Base-by-base conservation (phyloP, 768 basidiomycete genomes). In the Grammothele lineata region DNA sequence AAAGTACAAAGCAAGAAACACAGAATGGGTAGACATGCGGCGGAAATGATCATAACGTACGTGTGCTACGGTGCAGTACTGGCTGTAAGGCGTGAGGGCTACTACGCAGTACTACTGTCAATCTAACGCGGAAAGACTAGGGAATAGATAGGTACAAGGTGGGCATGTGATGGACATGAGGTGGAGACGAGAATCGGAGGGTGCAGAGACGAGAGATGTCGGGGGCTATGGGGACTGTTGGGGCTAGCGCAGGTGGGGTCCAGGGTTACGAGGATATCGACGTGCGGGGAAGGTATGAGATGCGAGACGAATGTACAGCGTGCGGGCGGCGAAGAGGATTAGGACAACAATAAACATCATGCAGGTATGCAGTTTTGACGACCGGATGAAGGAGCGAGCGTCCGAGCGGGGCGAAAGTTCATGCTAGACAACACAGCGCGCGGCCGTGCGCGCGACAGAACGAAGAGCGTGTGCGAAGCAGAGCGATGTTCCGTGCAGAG, bases 271-370 rank as follows among this genome's bases (percentile, higher is more conserved):
- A 30, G 8, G 14, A 30, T 7, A 14, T 30, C 8, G 8, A 30
- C 7, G 14, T 7, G 14, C 27, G 27, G 27, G 27, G 27, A 14
- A 30, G 27, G n/a, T n/a, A n/a, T 30, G 27, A 30, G 27, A 7
- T 30, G 27, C 32, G 30, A 19, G 33, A 15, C 23, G 43, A 35
- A 35, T 37, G 21, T 44, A 37, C 33, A 44, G 24, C 33, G 43
- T 35, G 43, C 12, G 35, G 32, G 22, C 19, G 43, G 27, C 35
- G 27, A 30, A 7, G 27, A 14, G 34, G 42, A 43, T 43, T 23
- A 43, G 42, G 50, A 57, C 45, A 54, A 57, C 50, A 54, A 57
- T 57, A 54, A 54, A 54, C 47, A 54, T 45, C 35, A 49, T 50
- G 56, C 53, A 47, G 44, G 47, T 26, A 48, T 53, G 51, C 41